phyloP scores from a whole-genome alignment of 495 filamentous ascomycete genomes.

The Rhypophila decipiens region DNA sequence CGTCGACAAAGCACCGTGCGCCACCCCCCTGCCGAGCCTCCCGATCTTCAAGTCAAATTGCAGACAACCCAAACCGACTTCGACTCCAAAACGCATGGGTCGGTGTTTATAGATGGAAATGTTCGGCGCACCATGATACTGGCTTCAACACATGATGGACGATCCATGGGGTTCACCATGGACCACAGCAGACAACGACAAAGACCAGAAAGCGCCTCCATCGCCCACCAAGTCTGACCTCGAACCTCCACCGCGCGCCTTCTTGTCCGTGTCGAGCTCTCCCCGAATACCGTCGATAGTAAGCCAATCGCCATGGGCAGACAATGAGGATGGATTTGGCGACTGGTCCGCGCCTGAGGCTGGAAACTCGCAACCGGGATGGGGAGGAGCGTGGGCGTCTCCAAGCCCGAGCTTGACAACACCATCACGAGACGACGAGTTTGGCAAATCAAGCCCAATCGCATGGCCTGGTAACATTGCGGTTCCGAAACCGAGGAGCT shows the following conservation, averaged over 20 bases:
- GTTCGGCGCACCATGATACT: conserved; percentile 22
- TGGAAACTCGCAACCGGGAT: conserved; percentile 21
- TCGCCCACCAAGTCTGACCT: conserved; percentile 32
- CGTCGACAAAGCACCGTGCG: not conserved
- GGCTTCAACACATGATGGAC: conserved; percentile 39
- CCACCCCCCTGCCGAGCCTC: not conserved
- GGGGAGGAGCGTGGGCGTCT: conserved; percentile 28
- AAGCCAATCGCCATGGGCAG: conserved; percentile 41
- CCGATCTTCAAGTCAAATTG: not conserved
- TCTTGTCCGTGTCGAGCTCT: conserved; percentile 31
- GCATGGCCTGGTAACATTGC: conserved; percentile 37
- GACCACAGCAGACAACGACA: conserved; percentile 30
- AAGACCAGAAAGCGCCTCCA: conserved; percentile 21
- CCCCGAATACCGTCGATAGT: conserved; percentile 24
- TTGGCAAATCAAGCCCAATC: conserved; percentile 28
- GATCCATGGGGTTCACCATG: conserved; percentile 53
- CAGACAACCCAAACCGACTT: not conserved
- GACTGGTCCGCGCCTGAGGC: conserved; percentile 31
- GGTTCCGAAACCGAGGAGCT: conserved; percentile 19
- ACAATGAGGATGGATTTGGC: conserved; percentile 34
- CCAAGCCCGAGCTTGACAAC: conserved; percentile 28
- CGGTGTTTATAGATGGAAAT: conserved; percentile 1
- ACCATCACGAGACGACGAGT: conserved; percentile 21
- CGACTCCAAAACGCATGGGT: conserved; percentile 9
- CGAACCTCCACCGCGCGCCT: conserved; percentile 38